These are phyloP conservation scores for Nitzschia sp. DNA, from an alignment of 108 stramenopile species.

Conservation along the genomic window DNA sequence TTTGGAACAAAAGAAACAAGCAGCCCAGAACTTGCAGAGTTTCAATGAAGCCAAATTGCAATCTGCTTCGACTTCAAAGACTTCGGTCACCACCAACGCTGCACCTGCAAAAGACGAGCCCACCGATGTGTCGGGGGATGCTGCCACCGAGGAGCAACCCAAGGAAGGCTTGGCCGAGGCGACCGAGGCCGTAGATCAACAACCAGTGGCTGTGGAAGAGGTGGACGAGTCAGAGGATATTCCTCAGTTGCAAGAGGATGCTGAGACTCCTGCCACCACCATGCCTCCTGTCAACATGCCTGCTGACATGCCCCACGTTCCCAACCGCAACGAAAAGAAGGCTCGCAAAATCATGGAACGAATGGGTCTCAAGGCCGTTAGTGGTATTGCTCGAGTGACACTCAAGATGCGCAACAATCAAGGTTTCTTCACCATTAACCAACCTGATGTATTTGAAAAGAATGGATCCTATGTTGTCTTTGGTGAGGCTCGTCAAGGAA, in stretches of 20 bases:
- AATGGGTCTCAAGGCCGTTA: constrained; percentile 82
- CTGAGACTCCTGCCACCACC: constrained; percentile 17
- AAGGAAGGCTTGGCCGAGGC: not conserved
- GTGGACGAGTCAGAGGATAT: constrained; percentile 23
- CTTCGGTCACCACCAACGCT: not conserved
- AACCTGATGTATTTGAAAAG: constrained; percentile 88
- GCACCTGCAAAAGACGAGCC: not conserved
- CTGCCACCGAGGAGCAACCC: not conserved
- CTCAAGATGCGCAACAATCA: constrained; percentile 71
- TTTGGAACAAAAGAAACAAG: constrained; percentile 25
- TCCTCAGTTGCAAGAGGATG: constrained; percentile 19
- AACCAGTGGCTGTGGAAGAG: not conserved
- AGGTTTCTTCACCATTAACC: constrained; percentile 85
- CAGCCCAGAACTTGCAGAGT: constrained; percentile 24
- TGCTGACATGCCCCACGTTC: constrained; percentile 11
- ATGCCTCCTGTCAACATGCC: not conserved
- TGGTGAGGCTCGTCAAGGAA: constrained; percentile 89
- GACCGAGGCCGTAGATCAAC: not conserved
- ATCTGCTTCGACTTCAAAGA: not conserved
- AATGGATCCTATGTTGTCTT: constrained; percentile 93
- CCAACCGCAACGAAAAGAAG: constrained; percentile 95
- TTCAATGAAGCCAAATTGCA: constrained; percentile 12
- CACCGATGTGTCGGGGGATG: not conserved
- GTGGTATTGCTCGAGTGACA: constrained; percentile 86
- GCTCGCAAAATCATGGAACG: constrained; percentile 92